Evolutionary conservation across 306 rosid genomes (phyloP).

Genomic region (Begonia fuchsioides): DNA sequence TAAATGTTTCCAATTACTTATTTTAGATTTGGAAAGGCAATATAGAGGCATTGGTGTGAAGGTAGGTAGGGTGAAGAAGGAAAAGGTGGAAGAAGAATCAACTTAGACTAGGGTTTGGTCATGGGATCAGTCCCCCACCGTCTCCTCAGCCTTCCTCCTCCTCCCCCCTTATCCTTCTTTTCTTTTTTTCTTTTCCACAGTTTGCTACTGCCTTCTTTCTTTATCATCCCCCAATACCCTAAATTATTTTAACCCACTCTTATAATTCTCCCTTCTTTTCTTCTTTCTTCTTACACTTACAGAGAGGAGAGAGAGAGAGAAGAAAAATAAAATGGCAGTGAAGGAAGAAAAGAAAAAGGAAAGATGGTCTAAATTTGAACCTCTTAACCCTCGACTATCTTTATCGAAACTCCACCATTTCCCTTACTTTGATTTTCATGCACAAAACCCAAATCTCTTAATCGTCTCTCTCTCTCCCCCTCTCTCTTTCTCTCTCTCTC

Average conservation of each 20-base stretch:
- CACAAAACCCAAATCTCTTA: constrained; percentile 1
- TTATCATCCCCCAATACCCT: constrained; percentile 86
- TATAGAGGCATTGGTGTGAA: too few species aligned
- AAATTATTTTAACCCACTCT: background rate
- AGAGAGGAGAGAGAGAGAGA: constrained; percentile 17
- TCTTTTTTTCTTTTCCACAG: constrained; percentile 67
- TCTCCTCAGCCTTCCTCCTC: background rate
- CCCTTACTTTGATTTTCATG: constrained; percentile 43
- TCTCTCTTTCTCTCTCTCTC: background rate
- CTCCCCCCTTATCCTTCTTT: constrained; percentile 23
- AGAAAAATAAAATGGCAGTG: constrained; percentile 57
- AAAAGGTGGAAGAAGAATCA: too few species aligned
- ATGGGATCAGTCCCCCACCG: constrained; percentile 50
- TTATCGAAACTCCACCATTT: constrained; percentile 85
- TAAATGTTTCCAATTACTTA: too few species aligned
- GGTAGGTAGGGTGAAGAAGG: too few species aligned
- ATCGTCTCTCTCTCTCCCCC: background rate
- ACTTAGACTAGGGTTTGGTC: constrained; percentile 32
- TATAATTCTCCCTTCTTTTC: background rate
- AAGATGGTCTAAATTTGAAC: constrained; percentile 92
- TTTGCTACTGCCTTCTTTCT: constrained; percentile 92
- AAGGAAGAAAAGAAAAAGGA: constrained; percentile 37
- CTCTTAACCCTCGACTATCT: constrained; percentile 89
- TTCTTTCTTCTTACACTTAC: background rate
- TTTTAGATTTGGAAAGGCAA: too few species aligned